Evolutionary conservation across 2,329 filamentous ascomycete species (phyloP), one percentile per base, ranked within the genome.

Genomic region (Eurotiales sp.): DNA sequence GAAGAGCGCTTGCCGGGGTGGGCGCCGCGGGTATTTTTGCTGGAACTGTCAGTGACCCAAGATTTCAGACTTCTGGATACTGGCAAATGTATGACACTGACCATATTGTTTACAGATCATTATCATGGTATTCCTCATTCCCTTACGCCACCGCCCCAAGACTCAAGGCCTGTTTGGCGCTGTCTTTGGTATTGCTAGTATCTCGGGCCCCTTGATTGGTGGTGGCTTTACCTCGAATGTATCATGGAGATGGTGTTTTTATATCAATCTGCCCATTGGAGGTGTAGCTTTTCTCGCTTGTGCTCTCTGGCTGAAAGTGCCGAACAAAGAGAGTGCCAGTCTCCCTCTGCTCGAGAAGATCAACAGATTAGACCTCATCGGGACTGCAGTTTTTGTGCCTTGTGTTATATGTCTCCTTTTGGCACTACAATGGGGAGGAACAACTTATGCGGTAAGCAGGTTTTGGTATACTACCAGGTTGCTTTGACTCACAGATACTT

Each of bases 81-180:
- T 32, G 10, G 29, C 29, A 12, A 5, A 12, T 12, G 12, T 14
- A 32, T 10, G 14, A 32, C 14, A 12, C 29, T 32, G 6, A 32
- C 6, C 5, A 14, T 3, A 3, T 10, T 32, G 29, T 32, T 12
- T 32, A 27, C 25, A 27, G 25, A 27, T 27, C 10, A 27, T 32
- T 32, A 32, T 12, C 29, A 32, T 8, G 29, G 29, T 14, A 32
- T 32, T 32, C 6, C 12, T 32, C 29, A 32, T 32, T 32, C 29
- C 29, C 2, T 25, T 51, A 6, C 19, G 59, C 58, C 68, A 77
- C 23, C 76, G 82, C 41, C 78, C 81, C 15, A 75, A 80, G 50
- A 85, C 82, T 61, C 83, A 82, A 60, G 83, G 80, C 29, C 71
- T 85, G 48, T 79, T 85, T 52, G 82, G 81, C 25, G 74, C 77